Conservation (phyloP, 2,329 filamentous ascomycete species). For the Chaetomium strumarium region DNA sequence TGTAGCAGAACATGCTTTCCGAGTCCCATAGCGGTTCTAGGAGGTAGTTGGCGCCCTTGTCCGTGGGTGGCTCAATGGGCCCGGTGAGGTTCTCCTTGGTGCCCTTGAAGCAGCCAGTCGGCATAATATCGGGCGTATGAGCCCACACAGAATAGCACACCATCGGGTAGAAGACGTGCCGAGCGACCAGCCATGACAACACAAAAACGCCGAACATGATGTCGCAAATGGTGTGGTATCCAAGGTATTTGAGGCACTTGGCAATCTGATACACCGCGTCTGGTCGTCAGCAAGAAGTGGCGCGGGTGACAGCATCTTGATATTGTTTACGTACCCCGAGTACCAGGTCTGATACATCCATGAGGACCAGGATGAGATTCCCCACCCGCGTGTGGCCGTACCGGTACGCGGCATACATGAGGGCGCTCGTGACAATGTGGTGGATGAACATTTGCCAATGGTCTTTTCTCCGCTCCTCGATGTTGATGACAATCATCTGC, state of each 20-base stretch:
- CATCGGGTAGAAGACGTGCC: conserved; percentile 73
- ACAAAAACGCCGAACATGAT: conserved; percentile 80
- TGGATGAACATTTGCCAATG: conserved; percentile 94
- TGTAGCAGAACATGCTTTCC: conserved; percentile 74
- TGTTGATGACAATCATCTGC: conserved; percentile 88
- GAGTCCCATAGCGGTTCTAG: conserved; percentile 68
- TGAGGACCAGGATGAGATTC: conserved; percentile 81
- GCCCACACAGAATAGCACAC: conserved; percentile 78
- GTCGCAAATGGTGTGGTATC: conserved; percentile 71
- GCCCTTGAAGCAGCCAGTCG: conserved; percentile 66
- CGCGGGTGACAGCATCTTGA: background rate
- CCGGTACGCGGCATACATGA: conserved; percentile 77
- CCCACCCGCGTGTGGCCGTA: conserved; percentile 85
- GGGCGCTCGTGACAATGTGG: conserved; percentile 79
- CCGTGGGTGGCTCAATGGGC: conserved; percentile 44
- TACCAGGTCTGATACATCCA: conserved; percentile 89
- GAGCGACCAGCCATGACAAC: conserved; percentile 72
- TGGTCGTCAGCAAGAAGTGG: background rate
- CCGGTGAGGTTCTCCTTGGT: conserved; percentile 48
- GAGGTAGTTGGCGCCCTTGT: conserved; percentile 54
- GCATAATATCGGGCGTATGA: conserved; percentile 56
- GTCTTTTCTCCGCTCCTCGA: conserved; percentile 91
- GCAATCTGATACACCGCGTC: conserved; percentile 53
- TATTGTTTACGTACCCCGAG: conserved; percentile 60
- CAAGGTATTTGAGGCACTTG: conserved; percentile 89